Evolutionary conservation across 2,329 filamentous ascomycete species (phyloP).

Genomic region (Trichoderma sp.): DNA sequence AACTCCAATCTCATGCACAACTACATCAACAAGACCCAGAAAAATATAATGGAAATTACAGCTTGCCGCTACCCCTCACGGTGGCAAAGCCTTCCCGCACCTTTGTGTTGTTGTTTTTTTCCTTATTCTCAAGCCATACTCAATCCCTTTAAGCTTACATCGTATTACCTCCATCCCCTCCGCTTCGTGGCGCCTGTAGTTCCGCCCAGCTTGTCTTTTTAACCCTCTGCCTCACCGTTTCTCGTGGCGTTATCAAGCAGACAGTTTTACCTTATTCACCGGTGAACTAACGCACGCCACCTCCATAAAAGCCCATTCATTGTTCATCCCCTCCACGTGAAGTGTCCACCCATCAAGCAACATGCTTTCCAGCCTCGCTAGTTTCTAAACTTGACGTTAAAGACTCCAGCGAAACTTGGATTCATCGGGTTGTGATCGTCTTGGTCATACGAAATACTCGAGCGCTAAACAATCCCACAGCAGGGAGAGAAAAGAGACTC

Average conservation of each 20-base stretch:
- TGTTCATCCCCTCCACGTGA: neutral
- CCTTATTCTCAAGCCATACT: neutral
- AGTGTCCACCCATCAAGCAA: neutral
- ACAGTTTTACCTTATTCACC: neutral
- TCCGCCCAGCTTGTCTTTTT: neutral
- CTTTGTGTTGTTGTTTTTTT: neutral
- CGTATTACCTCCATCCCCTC: constrained; percentile 14
- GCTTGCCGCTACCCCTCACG: neutral
- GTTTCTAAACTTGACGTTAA: neutral
- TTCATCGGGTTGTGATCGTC: neutral
- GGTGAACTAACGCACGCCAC: neutral
- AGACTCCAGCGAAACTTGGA: neutral
- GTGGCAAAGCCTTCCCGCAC: neutral
- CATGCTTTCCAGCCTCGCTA: neutral
- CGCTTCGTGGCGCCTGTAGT: neutral
- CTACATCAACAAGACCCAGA: neutral
- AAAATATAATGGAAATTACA: neutral
- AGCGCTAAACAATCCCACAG: neutral
- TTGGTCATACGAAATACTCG: neutral
- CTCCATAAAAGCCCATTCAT: neutral
- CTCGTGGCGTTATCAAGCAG: neutral
- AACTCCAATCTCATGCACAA: neutral
- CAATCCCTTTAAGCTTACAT: constrained; percentile 17
- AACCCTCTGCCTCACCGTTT: neutral
- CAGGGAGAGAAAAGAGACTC: neutral